Evolutionary conservation across 2,329 filamentous ascomycete genomes (phyloP), one percentile per base, ranked within the genome.

Genomic region (Xylariaceae sp.): DNA sequence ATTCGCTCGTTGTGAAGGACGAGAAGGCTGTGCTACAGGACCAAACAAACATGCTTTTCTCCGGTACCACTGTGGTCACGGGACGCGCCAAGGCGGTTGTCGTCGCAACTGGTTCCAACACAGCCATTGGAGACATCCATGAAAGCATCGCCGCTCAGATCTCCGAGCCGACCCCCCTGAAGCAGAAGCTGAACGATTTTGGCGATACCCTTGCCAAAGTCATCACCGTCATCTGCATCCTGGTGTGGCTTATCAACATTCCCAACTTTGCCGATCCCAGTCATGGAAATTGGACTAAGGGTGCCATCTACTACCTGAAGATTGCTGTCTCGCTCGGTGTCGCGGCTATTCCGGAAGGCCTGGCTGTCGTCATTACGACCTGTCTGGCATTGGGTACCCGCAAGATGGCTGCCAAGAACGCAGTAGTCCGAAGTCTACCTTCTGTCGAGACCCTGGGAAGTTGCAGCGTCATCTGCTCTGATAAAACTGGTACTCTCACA

Each of bases 381-480:
- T 98, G 92, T 64, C 71, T 98, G 45, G 92, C 92, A 48, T 76
- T 98, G 21, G 92, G 94, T 53, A 98, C 94, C 4, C 82, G 92
- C 50, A 97, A 95, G 69, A 98, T 98, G 94, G 94, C 92, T 14
- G 86, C 88, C 43, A 97, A 95, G 73, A 97, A 97, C 59, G 92
- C 92, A 6, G 89, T 98, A 26, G 94, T 98, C 42, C 81, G 94
- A 64, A 96, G 88, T 60, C 70, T 98, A 54, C 92, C 92, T 14
- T 98, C 92, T 2, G 92, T 98, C 36, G 92, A 98, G 67, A 98
- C 92, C 9, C 75, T 98, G 37, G 92, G 92, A 60, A 98, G 92
- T 74, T 98, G 92, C 77, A 98, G 92, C 58, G 89, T 98, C 41
- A 96, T 98, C 61, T 98, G 94, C 71, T 98, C 94, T 3, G 92